Conservation (phyloP, 2,329 filamentous ascomycete genomes). For the Colletotrichum eleusines region DNA sequence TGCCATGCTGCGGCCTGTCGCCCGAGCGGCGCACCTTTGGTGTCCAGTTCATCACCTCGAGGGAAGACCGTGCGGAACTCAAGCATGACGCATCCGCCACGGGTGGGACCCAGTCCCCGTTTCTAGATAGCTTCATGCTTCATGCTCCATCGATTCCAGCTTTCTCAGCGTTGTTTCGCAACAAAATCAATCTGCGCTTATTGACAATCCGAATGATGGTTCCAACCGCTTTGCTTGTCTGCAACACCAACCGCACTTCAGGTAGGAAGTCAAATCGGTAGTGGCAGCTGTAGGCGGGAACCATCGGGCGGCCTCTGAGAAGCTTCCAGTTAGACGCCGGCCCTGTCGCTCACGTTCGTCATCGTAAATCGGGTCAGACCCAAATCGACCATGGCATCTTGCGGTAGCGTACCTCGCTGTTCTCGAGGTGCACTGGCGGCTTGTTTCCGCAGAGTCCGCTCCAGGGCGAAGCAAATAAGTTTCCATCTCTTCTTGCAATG, state of each 20-base stretch:
- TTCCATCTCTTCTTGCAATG: background rate
- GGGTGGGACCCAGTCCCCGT: background rate
- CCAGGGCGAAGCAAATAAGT: background rate
- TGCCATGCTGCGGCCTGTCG: conserved; percentile 22
- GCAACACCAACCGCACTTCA: no score
- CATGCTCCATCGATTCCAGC: background rate
- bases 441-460: background rate
- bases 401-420: background rate
- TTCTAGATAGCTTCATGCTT: conserved; percentile 8
- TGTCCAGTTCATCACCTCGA: conserved; percentile 12
- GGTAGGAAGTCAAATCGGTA: background rate
- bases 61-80: conserved; percentile 24
- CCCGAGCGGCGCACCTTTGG: conserved; percentile 17
- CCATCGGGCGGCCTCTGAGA: background rate
- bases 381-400: background rate
- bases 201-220: background rate
- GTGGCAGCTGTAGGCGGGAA: background rate
- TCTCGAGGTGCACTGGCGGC: conserved; percentile 6
- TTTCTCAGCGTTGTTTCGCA: background rate
- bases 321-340: background rate
- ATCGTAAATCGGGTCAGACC: background rate
- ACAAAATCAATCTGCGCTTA: background rate
- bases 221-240: background rate
- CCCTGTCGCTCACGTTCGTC: background rate
- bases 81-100: background rate